Evolutionary conservation across 164 flowering plant species (phyloP).

Genomic region (Magnolia sinica): DNA sequence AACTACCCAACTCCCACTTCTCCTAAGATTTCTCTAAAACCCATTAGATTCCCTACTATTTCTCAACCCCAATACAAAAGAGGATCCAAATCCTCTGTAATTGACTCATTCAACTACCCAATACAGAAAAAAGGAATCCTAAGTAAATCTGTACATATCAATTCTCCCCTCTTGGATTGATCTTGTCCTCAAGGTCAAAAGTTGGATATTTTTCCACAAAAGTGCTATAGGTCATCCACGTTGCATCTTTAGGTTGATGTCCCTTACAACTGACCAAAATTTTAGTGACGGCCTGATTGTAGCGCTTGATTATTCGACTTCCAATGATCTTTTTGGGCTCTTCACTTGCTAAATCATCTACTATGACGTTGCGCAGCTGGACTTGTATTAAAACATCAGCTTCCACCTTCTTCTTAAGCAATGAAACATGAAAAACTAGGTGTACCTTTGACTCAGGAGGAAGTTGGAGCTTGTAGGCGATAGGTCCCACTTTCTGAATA

Average conservation of each 20-base stretch:
- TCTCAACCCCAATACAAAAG: too few species aligned
- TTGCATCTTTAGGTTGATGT: neutral
- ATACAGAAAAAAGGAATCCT: neutral
- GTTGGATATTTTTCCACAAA: neutral
- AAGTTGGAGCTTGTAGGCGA: too few species aligned
- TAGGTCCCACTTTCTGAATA: neutral
- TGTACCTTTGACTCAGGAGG: neutral
- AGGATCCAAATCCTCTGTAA: too few species aligned
- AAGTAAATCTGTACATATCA: neutral
- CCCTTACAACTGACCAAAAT: slow-evolving; percentile 2
- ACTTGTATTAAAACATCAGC: neutral
- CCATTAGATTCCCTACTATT: too few species aligned
- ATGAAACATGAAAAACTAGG: neutral
- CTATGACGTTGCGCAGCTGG: neutral
- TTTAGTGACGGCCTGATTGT: neutral
- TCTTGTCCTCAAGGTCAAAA: slow-evolving; percentile 9
- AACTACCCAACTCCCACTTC: too few species aligned
- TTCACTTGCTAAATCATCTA: neutral
- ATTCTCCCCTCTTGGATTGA: neutral
- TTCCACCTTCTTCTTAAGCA: neutral
- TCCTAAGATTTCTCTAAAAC: too few species aligned
- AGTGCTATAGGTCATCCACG: neutral
- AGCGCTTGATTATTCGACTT: neutral
- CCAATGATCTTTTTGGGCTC: too few species aligned
- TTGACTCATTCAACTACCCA: too few species aligned